Evolutionary conservation across 2,329 filamentous ascomycete genomes (phyloP), one percentile per base, ranked within the genome.

Genomic region (Didymella sp.): DNA sequence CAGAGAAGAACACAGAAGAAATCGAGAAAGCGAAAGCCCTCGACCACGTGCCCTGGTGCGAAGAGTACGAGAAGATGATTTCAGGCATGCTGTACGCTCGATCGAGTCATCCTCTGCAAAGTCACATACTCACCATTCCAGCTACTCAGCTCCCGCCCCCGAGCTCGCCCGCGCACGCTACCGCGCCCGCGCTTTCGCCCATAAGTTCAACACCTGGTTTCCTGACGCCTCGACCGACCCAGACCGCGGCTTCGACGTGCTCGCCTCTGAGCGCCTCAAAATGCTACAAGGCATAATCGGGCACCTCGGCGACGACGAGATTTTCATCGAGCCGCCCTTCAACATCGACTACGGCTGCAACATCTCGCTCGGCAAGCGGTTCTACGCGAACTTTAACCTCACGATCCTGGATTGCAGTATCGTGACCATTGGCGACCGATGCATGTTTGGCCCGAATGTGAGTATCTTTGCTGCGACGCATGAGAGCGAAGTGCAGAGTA

Each of bases 341-440:
- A 79, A 78, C 35, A 79, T 88, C 30, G 87, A 89, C 69, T 89
- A 89, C 56, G 87, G 87, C 1, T 85, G 84, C 70, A 90, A 89
- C 64, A 82, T 89, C 60, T 80, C 76, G 6, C 77, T 89, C 0
- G 87, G 87, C 7, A 78, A 84, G 38, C 77, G 81, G n/a, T 88
- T 88, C 68, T 90, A 89, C 64, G 80, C 85, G 41, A 87, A 87
- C 63, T 86, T 85, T 71, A 83, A 83, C 44, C 59, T 81, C 4
- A 81, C 80, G 0, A 80, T 85, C 25, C 69, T 85, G 9, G 82
- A 85, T 62, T 84, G 80, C 28, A 79, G 78, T 4, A 68, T 84
- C 0, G 79, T 85, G 4, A 81, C 76, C 0, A 83, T 85, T 28
- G 83, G 83, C 0, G 77, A 83, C 19, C 68, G 81, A 1, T 79